Percentiles rank a stretch among this genome's conserved stretches.
Evolutionary conservation across 371 early-diverging fungal species (phyloP).

Genomic region (Mucor irregularis): DNA sequence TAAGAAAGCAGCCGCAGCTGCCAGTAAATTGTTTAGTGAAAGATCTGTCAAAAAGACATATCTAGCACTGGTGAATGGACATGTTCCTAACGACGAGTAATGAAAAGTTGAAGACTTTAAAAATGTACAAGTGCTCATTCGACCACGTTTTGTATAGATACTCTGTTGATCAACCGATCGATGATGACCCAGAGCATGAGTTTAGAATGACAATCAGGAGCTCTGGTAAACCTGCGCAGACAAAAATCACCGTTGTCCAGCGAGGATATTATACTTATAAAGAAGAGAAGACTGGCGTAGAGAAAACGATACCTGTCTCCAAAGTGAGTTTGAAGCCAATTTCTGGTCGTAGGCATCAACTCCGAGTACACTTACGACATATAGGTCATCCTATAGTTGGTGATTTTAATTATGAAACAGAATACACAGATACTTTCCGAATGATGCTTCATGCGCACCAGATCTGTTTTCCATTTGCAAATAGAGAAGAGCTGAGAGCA

Average conservation of each 20-base stretch:
- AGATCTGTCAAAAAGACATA: slow-evolving; percentile 46
- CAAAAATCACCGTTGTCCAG: slow-evolving; percentile 24
- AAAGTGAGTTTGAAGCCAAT: slow-evolving; percentile 55
- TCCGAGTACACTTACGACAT: slow-evolving; percentile 62
- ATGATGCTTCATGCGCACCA: slow-evolving; percentile 50
- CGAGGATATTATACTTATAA: slow-evolving; percentile 30
- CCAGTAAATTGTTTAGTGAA: slow-evolving; percentile 33
- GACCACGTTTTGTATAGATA: slow-evolving; percentile 6
- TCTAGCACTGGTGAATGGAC: slow-evolving; percentile 46
- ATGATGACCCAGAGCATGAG: slow-evolving; percentile 35
- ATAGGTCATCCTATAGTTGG: slow-evolving; percentile 69
- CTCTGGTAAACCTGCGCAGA: slow-evolving; percentile 39
- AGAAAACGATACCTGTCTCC: slow-evolving; percentile 17
- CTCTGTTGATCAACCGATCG: slow-evolving; percentile 33
- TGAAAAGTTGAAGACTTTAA: not conserved
- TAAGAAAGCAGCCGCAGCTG: slow-evolving; percentile 34
- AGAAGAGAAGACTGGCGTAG: slow-evolving; percentile 18
- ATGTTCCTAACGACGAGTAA: slow-evolving; percentile 34
- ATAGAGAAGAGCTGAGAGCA: slow-evolving; percentile 9
- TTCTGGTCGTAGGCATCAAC: slow-evolving; percentile 72
- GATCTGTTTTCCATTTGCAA: slow-evolving; percentile 26
- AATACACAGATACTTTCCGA: slow-evolving; percentile 40
- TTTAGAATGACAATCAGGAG: slow-evolving; percentile 37
- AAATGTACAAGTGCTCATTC: too few species aligned
- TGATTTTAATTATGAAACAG: slow-evolving; percentile 53